Conservation (phyloP, 1,284 basidiomycete genomes). For the Stereum hirsutum region DNA sequence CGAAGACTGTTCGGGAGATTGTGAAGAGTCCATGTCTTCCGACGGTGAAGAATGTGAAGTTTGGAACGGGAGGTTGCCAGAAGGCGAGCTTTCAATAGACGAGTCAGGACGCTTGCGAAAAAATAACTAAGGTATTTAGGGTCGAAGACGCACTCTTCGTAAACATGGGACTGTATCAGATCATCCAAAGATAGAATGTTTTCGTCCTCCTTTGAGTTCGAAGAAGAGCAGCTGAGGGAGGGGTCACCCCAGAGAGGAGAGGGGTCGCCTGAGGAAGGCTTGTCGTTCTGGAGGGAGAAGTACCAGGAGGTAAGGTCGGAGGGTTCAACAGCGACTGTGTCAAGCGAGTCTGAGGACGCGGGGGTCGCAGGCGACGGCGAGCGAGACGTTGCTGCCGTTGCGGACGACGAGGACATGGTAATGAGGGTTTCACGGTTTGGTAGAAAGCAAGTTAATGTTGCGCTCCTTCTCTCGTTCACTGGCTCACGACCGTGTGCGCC, state of each 20-base stretch:
- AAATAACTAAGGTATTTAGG: no score
- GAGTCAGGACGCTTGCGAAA: no score
- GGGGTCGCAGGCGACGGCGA: constrained; percentile 65
- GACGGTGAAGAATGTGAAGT: background rate
- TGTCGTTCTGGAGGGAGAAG: constrained; percentile 31
- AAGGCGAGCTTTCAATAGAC: no score
- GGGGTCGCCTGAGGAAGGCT: constrained; percentile 24
- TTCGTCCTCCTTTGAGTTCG: constrained; percentile 27
- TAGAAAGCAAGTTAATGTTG: constrained; percentile 1
- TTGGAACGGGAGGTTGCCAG: no score
- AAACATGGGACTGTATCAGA: constrained; percentile 58
- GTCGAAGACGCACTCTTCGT: constrained; percentile 57
- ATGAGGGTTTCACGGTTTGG: constrained; percentile 15
- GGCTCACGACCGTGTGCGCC: no score
- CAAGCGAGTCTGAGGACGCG: constrained; percentile 45
- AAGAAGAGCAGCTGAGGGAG: no score
- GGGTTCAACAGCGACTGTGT: constrained; percentile 37
- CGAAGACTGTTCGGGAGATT: constrained; percentile 1
- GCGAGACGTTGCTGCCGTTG: constrained; percentile 49
- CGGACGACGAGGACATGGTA: constrained; percentile 44
- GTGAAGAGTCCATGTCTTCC: constrained; percentile 6
- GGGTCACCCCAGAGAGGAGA: constrained; percentile 19
- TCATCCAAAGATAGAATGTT: constrained; percentile 58
- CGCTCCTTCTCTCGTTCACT: background rate
- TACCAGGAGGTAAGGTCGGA: constrained; percentile 55